Base-by-base conservation (phyloP, 1,139 yeast genomes). In the Wickerhamomyces sp. region DNA sequence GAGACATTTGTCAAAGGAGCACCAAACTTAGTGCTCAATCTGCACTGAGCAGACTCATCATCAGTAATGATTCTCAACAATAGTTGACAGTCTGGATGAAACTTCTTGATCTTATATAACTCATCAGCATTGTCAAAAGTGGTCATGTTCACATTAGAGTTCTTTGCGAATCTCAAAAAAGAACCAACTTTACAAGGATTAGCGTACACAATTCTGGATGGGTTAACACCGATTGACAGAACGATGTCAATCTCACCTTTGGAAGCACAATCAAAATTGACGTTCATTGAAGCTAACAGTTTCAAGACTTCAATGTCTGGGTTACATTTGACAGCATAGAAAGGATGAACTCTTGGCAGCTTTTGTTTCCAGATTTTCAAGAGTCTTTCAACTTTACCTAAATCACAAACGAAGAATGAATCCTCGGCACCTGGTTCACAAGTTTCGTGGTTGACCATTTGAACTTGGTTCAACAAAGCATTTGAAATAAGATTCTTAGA, bases 251-350 rank as follows among this genome's bases (percentile, higher is more conserved):
- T 86, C 62, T 91, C 98, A 45, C 72, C 70, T 55, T 83, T 79
- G 23, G 96, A 86, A 12, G 97, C 97, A 64, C 98, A 91, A 59
- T 91, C 98, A 57, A 91, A 91, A 41, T 84, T 84, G 38, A 78
- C 72, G 13, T 91, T 94, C 45, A 79, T 58, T 2, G 61, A 45
- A 13, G 75, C 78, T 46, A 91, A 67, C 29, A 71, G 58, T 38
- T 64, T 58, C 43, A 91, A 59, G 14, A 91, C 78, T 40, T 66
- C 64, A 7, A 64, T 47, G 56, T 87, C 79, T 32, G 89, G 85
- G 65, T 91, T 91, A 65, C 97, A 91, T 62, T 91, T 91, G 49
- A 91, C 93, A 18, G 98, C 97, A 61, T 88, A 91, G 58, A 70
- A 79, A 22, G 97, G 96, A 38, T 74, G 73, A 30, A 91, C 79